Percentiles rank a stretch among this genome's conserved stretches.
phyloP scores from a whole-genome alignment of 805 yeast genomes.

The Barnettozyma populi region DNA sequence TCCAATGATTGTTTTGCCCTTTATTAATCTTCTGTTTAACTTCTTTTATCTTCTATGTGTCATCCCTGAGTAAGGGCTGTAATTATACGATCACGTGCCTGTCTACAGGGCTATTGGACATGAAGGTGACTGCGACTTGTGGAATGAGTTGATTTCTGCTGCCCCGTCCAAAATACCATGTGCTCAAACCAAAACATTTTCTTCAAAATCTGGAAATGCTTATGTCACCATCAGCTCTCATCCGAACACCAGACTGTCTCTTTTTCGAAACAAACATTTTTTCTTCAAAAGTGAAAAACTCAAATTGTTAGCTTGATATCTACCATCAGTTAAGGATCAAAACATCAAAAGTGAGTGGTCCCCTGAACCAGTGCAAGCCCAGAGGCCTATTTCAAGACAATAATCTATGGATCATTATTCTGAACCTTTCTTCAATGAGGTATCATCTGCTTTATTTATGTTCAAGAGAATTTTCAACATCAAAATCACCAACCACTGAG shows the following conservation, averaged over 20 bases:
- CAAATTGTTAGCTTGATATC: conserved; percentile 6
- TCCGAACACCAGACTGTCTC: conserved; percentile 13
- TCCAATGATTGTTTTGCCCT: neutral
- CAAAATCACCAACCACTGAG: neutral
- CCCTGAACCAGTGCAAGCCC: conserved; percentile 2
- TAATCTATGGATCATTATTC: neutral
- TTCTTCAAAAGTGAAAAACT: conserved; percentile 25
- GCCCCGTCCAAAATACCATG: conserved; percentile 4
- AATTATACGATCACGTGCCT: neutral
- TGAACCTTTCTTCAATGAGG: neutral
- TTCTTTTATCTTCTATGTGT: neutral
- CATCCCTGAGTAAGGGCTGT: neutral
- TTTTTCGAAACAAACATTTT: conserved; percentile 20
- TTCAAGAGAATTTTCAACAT: neutral
- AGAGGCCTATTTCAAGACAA: neutral
- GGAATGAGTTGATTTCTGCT: neutral
- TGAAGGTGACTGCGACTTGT: neutral
- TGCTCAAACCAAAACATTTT: neutral
- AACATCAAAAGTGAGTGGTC: conserved; percentile 24
- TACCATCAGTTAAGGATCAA: conserved; percentile 22
- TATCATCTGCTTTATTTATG: neutral
- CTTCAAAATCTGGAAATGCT: neutral
- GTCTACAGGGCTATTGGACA: neutral
- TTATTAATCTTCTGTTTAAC: neutral
- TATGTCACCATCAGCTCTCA: conserved; percentile 4